Conservation (phyloP, 306 rosid genomes). For the Citrullus mucosospermus region DNA sequence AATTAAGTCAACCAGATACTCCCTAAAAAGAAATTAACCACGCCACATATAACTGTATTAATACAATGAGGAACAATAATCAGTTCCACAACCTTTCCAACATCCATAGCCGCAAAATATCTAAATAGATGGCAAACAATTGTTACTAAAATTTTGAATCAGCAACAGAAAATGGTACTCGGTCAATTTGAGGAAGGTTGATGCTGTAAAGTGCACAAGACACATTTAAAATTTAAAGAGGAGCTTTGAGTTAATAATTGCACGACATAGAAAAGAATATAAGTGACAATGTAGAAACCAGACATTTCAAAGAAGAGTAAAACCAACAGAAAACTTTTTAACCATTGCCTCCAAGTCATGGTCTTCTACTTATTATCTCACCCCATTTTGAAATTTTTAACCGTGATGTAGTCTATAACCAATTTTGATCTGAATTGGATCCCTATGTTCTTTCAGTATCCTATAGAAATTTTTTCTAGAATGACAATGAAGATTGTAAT, state of each 20-base stretch:
- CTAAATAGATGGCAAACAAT: not conserved
- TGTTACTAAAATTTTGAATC: not conserved
- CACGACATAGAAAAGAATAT: not conserved
- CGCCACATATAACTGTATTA: slow-evolving; percentile 10
- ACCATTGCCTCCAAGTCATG: not conserved
- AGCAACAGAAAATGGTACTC: not conserved
- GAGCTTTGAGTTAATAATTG: not conserved
- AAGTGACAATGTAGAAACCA: not conserved
- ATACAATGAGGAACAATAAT: not conserved
- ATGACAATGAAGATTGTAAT: not conserved
- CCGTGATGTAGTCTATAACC: not conserved
- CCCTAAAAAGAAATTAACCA: slow-evolving; percentile 44
- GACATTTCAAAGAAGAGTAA: not conserved
- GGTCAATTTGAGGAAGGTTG: not conserved
- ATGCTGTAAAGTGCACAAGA: not conserved
- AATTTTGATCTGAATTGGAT: not conserved
- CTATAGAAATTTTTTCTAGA: not conserved
- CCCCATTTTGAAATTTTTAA: not conserved
- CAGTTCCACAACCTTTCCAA: not conserved
- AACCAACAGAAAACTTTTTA: not conserved
- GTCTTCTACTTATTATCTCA: too few relatives aligned
- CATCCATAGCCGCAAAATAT: not conserved
- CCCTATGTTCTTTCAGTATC: not conserved
- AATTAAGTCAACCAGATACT: slow-evolving; percentile 79
- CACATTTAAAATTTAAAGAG: not conserved